Conservation (phyloP, 495 filamentous ascomycete species). For the Hypoxylon lenormandii region DNA sequence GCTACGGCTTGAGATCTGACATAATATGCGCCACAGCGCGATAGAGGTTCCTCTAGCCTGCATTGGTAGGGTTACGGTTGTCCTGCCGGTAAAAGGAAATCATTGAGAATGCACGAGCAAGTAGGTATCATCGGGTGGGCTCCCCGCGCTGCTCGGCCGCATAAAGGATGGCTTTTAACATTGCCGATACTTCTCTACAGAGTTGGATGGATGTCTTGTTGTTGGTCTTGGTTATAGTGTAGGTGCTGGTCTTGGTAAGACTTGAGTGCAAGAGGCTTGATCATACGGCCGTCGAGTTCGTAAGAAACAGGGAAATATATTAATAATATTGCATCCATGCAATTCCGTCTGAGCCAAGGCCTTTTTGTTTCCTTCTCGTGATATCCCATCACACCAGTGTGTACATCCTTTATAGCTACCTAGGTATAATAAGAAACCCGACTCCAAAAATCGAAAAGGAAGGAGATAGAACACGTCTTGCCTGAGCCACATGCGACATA, state of each 20-base stretch:
- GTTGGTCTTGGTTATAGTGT: too few relatives aligned
- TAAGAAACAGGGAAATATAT: constrained; percentile 19
- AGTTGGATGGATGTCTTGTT: constrained; percentile 2
- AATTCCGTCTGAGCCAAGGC: constrained; percentile 20
- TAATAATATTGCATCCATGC: constrained; percentile 28
- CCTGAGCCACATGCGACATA: constrained; percentile 8
- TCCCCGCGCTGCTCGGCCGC: constrained; percentile 9
- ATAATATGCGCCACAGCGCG: constrained; percentile 40
- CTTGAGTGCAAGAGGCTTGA: constrained; percentile 13
- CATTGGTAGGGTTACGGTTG: constrained; percentile 10
- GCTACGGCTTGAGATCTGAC: constrained; percentile 41
- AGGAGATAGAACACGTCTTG: constrained; percentile 1
- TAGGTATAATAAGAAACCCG: constrained; percentile 18
- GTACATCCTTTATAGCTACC: constrained; percentile 22
- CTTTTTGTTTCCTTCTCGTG: constrained; percentile 18
- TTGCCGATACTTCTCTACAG: background rate
- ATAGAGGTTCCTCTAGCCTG: constrained; percentile 11
- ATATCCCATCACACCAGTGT: constrained; percentile 22
- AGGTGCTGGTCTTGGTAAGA: constrained; percentile 3
- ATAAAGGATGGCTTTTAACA: constrained; percentile 2
- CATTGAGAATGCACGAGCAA: background rate
- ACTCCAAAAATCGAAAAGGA: constrained; percentile 12
- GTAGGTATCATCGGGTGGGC: constrained; percentile 1
- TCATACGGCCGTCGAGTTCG: constrained; percentile 13
- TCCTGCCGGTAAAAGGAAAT: constrained; percentile 8